Evolutionary conservation across 78 protist genomes (phyloP).

Genomic region (Dictyostelium brefeldianum): DNA sequence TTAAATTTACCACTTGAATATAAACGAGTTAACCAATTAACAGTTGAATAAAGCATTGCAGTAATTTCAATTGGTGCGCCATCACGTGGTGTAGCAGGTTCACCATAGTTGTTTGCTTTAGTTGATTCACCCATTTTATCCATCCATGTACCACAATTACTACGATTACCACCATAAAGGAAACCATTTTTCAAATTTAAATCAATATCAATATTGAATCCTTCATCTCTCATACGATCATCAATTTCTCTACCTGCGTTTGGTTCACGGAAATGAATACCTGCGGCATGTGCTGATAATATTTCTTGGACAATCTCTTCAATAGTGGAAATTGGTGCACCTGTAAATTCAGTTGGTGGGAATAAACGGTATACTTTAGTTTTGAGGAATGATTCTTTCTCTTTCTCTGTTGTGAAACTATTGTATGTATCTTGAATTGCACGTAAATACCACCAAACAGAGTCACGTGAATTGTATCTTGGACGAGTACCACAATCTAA

Average conservation of each 20-base stretch:
- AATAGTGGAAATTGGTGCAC: conserved; percentile 35
- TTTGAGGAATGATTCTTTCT: conserved; percentile 48
- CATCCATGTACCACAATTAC: conserved; percentile 98
- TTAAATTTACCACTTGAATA: conserved; percentile 9
- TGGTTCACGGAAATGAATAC: conserved; percentile 93
- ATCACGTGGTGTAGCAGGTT: conserved; percentile 96
- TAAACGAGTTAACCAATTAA: conserved; percentile 55
- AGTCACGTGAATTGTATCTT: conserved; percentile 94
- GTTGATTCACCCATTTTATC: conserved; percentile 97
- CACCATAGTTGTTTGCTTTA: conserved; percentile 85
- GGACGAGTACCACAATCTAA: conserved; percentile 88
- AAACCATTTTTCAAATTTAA: conserved; percentile 87
- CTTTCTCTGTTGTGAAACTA: conserved; percentile 44
- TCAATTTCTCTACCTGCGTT: conserved; percentile 94
- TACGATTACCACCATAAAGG: conserved; percentile 92
- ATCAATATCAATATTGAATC: conserved; percentile 85
- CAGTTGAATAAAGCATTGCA: conserved; percentile 79
- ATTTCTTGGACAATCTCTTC: conserved; percentile 83
- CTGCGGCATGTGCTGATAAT: conserved; percentile 76
- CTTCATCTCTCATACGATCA: conserved; percentile 90
- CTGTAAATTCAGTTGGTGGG: conserved; percentile 67
- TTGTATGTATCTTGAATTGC: conserved; percentile 77
- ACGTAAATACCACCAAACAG: conserved; percentile 93
- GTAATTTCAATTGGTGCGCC: conserved; percentile 95
- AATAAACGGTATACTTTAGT: conserved; percentile 79